phyloP scores from a whole-genome alignment of 441 rosid genomes.

The Euphorbia schlechtendalii region DNA sequence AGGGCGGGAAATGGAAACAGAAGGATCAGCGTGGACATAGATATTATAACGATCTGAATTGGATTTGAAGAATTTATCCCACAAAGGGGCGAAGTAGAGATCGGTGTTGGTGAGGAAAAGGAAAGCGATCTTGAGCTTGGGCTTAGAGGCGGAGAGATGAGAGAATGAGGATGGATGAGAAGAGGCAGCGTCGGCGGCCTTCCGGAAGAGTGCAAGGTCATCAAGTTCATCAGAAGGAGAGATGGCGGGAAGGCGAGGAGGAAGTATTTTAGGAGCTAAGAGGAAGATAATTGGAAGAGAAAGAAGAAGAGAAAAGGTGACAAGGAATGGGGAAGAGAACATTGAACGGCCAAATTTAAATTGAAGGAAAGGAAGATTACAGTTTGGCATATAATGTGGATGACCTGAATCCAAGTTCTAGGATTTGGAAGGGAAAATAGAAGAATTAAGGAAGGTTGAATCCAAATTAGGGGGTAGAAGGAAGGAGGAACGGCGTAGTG shows the following conservation, averaged over 20 bases:
- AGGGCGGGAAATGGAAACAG: slow-evolving; percentile 44
- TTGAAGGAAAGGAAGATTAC: neutral
- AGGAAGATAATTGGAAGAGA: slow-evolving; percentile 56
- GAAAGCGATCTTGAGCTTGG: slow-evolving; percentile 66
- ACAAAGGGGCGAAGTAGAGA: slow-evolving; percentile 64
- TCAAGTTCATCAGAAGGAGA: slow-evolving; percentile 55
- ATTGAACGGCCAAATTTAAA: slow-evolving; percentile 24
- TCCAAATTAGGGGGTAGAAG: no score
- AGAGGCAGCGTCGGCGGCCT: slow-evolving; percentile 31
- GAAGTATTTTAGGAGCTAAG: slow-evolving; percentile 40
- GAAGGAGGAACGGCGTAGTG: no score
- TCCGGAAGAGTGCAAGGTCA: slow-evolving; percentile 48
- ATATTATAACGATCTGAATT: slow-evolving; percentile 43
- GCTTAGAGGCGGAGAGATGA: slow-evolving; percentile 47
- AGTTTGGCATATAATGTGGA: neutral
- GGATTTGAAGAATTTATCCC: slow-evolving; percentile 54
- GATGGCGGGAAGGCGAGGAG: slow-evolving; percentile 39
- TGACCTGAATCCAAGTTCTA: no score
- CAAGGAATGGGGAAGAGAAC: slow-evolving; percentile 48
- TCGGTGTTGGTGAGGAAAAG: slow-evolving; percentile 80
- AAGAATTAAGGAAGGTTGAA: no score
- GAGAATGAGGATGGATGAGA: slow-evolving; percentile 36
- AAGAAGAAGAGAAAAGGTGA: slow-evolving; percentile 47
- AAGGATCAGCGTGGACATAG: slow-evolving; percentile 85
- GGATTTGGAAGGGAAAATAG: no score